Evolutionary conservation across 192 early-diverging fungal species (phyloP), one percentile per base, ranked within the genome.

Genomic region (Coemansia sp.): DNA sequence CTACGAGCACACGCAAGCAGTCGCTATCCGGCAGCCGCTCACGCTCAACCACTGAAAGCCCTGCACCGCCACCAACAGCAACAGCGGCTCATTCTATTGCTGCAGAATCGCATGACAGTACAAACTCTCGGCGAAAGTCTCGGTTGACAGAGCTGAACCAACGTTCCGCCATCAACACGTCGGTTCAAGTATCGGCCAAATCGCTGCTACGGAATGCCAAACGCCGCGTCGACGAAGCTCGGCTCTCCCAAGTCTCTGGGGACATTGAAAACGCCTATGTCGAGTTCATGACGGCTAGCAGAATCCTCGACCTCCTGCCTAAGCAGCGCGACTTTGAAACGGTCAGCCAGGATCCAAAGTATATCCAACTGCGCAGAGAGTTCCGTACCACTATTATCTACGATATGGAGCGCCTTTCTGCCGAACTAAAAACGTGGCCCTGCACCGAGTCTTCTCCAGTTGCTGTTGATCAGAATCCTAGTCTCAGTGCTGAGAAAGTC

Each of bases 221-320:
- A 36, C 66, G 59, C 17, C 71, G 66, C 51, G 64, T 78, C 41
- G 69, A 74, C 51, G 69, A 78, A 33, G 81, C 69, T 1, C 63
- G 64, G 21, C 59, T 67, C 24, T 37, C 51, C 45, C 59, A 68
- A 5, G 34, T 35, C 6, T n/a, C 62, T 4, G 67, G 62, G 6
- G 72, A 83, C 19, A 44, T 60, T 24, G 73, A 85, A 29, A 67
- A 62, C 36, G 84, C 84, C 17, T 81, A 79, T 33, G 39, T 85
- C 31, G 57, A 68, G 11, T 81, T 68, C 48, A 76, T 74, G 76
- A 75, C 64, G 19, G 72, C 67, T 2, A 74, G 61, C 39, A 89
- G 86, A 31, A 87, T 88, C 31, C 57, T 86, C 29, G 57, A 79
- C 6, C 70, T 85, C 21, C 62, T 91, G 16, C 68, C 65, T 16